Evolutionary conservation across 1,139 yeast species (phyloP).

Genomic region (Hyphopichia pseudoburtonii): DNA sequence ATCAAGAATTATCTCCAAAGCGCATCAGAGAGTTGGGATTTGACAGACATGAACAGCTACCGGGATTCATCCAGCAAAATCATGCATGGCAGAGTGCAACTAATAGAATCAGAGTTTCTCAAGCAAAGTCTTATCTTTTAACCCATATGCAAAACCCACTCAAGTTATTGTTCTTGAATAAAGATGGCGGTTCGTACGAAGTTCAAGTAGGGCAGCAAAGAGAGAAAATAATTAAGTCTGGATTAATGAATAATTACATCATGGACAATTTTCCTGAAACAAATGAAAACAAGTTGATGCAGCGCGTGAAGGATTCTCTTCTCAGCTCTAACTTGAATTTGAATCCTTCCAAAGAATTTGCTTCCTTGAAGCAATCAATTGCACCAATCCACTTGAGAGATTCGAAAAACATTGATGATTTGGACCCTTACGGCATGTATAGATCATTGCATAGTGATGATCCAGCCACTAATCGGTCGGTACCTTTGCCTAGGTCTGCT

Average conservation of each 20-base stretch:
- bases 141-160: slow-evolving; percentile 26
- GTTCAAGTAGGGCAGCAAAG: slow-evolving; percentile 16
- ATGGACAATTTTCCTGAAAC: slow-evolving; percentile 5
- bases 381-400: slow-evolving; percentile 9
- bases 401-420: slow-evolving; percentile 8
- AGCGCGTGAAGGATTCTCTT: slow-evolving; percentile 4
- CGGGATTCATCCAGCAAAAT: slow-evolving; percentile 20
- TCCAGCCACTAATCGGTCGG: slow-evolving; percentile 7
- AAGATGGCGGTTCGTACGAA: slow-evolving; percentile 26
- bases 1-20: slow-evolving; percentile 18
- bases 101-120: slow-evolving; percentile 22
- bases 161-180: slow-evolving; percentile 23
- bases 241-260: slow-evolving; percentile 18
- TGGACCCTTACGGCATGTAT: slow-evolving; percentile 18
- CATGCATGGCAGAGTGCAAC: slow-evolving; percentile 17
- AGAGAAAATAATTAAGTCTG: slow-evolving; percentile 19
- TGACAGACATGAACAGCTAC: slow-evolving; percentile 21
- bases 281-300: slow-evolving; percentile 3
- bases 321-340: slow-evolving; percentile 9
- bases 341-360: slow-evolving; percentile 19
- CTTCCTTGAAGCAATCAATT: slow-evolving; percentile 11
- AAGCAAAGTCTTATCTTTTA: slow-evolving; percentile 25
- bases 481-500: slow-evolving; percentile 16
- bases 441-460: slow-evolving; percentile 13
- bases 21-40: slow-evolving; percentile 21